Evolutionary conservation across 2,329 filamentous ascomycete species (phyloP).

Genomic region (Fusarium setosum): DNA sequence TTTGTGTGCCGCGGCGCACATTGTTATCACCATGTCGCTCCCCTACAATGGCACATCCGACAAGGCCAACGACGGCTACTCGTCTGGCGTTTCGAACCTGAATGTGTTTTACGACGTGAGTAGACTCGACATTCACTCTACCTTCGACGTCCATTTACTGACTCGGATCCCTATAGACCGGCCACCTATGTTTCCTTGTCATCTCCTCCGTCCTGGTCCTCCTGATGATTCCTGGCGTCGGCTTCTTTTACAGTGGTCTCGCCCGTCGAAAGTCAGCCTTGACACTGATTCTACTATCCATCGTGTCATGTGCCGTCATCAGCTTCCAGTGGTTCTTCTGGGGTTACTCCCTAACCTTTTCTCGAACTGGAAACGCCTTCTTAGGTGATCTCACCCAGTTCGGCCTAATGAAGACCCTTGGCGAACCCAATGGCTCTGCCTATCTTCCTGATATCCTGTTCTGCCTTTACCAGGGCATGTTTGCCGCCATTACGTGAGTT

Average conservation of each 20-base stretch:
- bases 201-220: constrained; percentile 82
- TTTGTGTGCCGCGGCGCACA: constrained; percentile 19
- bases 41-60: constrained; percentile 64
- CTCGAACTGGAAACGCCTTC: constrained; percentile 80
- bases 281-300: constrained; percentile 85
- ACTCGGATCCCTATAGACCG: constrained; percentile 63
- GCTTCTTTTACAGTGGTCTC: constrained; percentile 94
- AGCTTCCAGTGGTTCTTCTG: constrained; percentile 97
- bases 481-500: constrained; percentile 85
- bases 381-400: constrained; percentile 86
- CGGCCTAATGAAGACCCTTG: constrained; percentile 82
- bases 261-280: constrained; percentile 90
- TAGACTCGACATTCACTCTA: neutral
- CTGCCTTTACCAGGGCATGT: constrained; percentile 90
- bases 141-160: neutral
- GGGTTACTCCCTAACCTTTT: constrained; percentile 90
- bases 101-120: constrained; percentile 87
- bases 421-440: constrained; percentile 75
- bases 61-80: constrained; percentile 63
- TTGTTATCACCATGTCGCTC: constrained; percentile 43
- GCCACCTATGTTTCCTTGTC: constrained; percentile 86
- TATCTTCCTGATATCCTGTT: constrained; percentile 86
- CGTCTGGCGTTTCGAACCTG: constrained; percentile 70
- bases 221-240: constrained; percentile 93
- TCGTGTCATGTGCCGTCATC: constrained; percentile 83